phyloP scores from a whole-genome alignment of 1,139 yeast species.

The Ashbya aceris region DNA sequence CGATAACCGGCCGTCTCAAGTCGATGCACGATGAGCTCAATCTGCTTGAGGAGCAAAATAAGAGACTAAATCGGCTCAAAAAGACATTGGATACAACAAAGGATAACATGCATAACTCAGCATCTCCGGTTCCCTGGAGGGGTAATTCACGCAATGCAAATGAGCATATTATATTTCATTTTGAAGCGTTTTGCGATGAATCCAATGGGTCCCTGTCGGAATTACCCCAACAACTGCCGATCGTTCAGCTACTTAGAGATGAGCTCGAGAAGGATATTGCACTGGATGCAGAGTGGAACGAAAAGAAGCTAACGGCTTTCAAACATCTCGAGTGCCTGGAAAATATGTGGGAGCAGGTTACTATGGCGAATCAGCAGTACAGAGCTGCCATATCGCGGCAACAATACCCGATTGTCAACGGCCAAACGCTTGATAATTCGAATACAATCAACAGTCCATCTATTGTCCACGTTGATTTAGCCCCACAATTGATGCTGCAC shows the following conservation, averaged over 20 bases:
- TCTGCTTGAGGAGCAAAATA: slow-evolving; percentile 18
- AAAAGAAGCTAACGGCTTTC: slow-evolving; percentile 13
- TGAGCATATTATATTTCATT: too few relatives aligned
- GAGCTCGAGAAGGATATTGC: slow-evolving; percentile 23
- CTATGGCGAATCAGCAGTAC: slow-evolving; percentile 18
- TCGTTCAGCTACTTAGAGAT: slow-evolving; percentile 19
- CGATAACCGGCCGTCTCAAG: slow-evolving; percentile 9
- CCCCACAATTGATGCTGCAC: slow-evolving; percentile 15
- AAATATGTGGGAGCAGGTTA: slow-evolving; percentile 17
- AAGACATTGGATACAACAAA: slow-evolving; percentile 9
- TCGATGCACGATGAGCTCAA: slow-evolving; percentile 15
- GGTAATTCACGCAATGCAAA: too few relatives aligned
- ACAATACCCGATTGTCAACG: slow-evolving; percentile 12
- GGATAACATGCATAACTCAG: slow-evolving; percentile 1
- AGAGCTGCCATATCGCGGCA: slow-evolving; percentile 20
- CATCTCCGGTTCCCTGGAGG: not conserved
- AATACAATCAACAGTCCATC: not conserved
- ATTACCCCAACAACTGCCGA: slow-evolving; percentile 16
- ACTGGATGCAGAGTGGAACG: slow-evolving; percentile 20
- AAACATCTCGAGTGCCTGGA: slow-evolving; percentile 19
- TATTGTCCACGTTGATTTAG: not conserved
- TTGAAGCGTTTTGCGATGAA: too few relatives aligned
- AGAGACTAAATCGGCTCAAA: slow-evolving; percentile 16
- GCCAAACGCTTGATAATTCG: not conserved
- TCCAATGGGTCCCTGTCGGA: slow-evolving; percentile 8